Conservation (phyloP, 345 rosid species). For the Rhodamnia rubescens region DNA sequence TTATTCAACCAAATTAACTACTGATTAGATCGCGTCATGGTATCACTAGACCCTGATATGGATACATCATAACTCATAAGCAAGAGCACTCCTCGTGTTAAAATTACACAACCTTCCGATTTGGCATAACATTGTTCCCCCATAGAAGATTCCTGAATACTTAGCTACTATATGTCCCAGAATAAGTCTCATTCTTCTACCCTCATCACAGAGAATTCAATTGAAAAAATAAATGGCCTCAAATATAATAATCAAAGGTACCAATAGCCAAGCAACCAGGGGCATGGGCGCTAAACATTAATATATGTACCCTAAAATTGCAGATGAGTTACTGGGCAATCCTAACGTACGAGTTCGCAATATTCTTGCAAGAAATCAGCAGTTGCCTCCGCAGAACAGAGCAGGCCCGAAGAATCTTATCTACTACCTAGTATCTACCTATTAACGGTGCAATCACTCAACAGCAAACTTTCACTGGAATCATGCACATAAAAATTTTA, state of each 20-base stretch:
- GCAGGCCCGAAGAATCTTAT: background rate
- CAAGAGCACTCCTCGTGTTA: background rate
- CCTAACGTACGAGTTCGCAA: background rate
- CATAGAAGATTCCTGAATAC: background rate
- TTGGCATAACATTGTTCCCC: background rate
- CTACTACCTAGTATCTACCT: background rate
- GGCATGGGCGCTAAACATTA: background rate
- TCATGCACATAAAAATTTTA: background rate
- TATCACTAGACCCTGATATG: background rate
- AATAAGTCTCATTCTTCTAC: too few species aligned
- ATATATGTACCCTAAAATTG: background rate
- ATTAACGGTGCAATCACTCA: background rate
- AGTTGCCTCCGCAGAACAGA: background rate
- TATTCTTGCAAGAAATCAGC: background rate
- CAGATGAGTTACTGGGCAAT: background rate
- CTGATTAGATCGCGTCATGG: background rate
- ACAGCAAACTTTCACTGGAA: background rate
- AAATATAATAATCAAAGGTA: background rate
- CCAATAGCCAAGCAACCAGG: background rate
- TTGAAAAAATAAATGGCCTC: background rate
- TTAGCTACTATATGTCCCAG: background rate
- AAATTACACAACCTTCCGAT: background rate
- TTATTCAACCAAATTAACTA: background rate
- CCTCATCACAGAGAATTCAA: background rate
- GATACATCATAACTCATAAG: background rate